Evolutionary conservation across 2,329 filamentous ascomycete species (phyloP).

Genomic region (Coniochaeta ligniaria): DNA sequence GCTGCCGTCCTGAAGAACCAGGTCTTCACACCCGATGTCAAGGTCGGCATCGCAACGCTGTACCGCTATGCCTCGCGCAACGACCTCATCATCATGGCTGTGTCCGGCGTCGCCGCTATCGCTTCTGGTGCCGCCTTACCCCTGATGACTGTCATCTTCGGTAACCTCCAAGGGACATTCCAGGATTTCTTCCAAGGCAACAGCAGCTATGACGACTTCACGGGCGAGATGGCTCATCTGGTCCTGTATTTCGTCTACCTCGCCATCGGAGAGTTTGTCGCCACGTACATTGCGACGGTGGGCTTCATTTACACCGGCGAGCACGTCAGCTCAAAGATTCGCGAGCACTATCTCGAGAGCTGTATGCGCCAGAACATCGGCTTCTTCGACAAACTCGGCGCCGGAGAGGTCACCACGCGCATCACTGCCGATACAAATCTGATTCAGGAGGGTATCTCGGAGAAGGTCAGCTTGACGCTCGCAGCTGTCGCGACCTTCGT

Average conservation of each 20-base stretch:
- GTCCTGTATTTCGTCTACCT: constrained; percentile 84
- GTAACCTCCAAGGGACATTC: constrained; percentile 67
- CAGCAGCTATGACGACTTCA: constrained; percentile 25
- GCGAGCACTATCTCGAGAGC: constrained; percentile 75
- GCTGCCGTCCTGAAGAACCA: constrained; percentile 61
- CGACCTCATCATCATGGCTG: constrained; percentile 56
- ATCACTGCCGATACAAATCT: constrained; percentile 93
- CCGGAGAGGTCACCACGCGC: constrained; percentile 87
- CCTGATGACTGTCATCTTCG: constrained; percentile 77
- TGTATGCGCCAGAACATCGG: constrained; percentile 85
- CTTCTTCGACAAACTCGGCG: constrained; percentile 87
- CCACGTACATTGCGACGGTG: constrained; percentile 72
- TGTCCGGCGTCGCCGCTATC: constrained; percentile 59
- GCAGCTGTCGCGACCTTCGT: constrained; percentile 76
- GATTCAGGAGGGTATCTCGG: constrained; percentile 87
- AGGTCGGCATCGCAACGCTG: constrained; percentile 56
- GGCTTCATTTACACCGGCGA: constrained; percentile 87
- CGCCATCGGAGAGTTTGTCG: constrained; percentile 71
- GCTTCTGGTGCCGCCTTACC: constrained; percentile 68
- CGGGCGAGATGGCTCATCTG: constrained; percentile 48
- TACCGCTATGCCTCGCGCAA: constrained; percentile 63
- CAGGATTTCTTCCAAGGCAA: constrained; percentile 50
- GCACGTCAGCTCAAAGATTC: constrained; percentile 70
- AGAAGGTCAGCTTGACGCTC: constrained; percentile 76
- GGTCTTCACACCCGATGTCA: constrained; percentile 55